Evolutionary conservation across 2,329 filamentous ascomycete species (phyloP), one percentile per base, ranked within the genome.

Genomic region (Sporothrix brunneoviolacea): DNA sequence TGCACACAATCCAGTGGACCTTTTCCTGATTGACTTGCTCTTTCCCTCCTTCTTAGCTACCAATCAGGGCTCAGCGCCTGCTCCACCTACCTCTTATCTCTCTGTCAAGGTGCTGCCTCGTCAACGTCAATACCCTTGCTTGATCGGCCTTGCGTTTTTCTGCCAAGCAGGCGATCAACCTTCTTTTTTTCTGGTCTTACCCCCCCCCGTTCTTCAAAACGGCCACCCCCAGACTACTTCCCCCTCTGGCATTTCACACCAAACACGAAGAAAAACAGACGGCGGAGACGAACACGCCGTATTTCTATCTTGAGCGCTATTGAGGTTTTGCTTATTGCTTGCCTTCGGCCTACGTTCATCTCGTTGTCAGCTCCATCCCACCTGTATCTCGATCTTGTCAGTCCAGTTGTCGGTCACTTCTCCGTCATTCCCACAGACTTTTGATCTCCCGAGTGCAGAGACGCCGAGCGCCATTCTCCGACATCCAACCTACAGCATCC

Each of bases 61-160:
- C 47, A 42, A 48, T 36, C 38, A 42, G 15, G 15, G 47, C 16
- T 22, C 32, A 30, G 28, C 39, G 22, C 30, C 12, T 27, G 32
- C 32, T 37, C 47, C 30, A 30, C 47, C 40, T 35, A 33, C 45
- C 39, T 30, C 47, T 50, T 50, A 43, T 43, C 47, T 50, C 22
- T 21, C 22, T 7, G 32, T 9, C 21, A 47, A 18, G 44, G 35
- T 13, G 7, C 21, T 27, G 18, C 27, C 27, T 33, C 15, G 9
- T 24, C 16, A 48, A 41, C 9, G n/a, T n/a, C 45, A 16, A 35
- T 19, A 21, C 28, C 19, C 6, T 24, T 33, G 45, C 40, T 48
- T 48, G 38, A 48, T 36, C 21, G 46, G 46, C 46, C 21, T 28
- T 48, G 19, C 19, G 19, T 8, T 48, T 24, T 33, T 33, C 38